Percentiles rank a stretch among this genome's conserved stretches.
Evolutionary conservation across 2,329 filamentous ascomycete species (phyloP).

Genomic region (Fusarium sp.): DNA sequence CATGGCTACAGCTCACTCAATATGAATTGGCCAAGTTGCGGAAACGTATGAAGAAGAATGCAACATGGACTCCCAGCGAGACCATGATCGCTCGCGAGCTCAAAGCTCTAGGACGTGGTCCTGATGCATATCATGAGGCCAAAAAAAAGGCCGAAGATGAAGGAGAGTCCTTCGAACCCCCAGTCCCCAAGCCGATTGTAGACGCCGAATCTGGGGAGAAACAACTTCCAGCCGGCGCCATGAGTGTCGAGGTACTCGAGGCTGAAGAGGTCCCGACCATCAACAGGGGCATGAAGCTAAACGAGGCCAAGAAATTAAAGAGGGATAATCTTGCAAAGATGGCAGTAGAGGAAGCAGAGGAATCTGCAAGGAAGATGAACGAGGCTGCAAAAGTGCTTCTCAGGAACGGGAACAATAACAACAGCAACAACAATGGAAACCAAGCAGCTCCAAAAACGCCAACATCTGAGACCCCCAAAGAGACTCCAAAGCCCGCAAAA

Average conservation of each 20-base stretch:
- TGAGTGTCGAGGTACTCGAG: conserved; percentile 65
- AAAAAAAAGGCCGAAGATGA: conserved; percentile 72
- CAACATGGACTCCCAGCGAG: conserved; percentile 83
- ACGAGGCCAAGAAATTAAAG: conserved; percentile 80
- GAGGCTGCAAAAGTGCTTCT: conserved; percentile 59
- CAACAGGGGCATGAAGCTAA: conserved; percentile 80
- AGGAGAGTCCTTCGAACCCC: conserved; percentile 67
- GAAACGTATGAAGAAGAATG: conserved; percentile 93
- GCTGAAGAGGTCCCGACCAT: conserved; percentile 71
- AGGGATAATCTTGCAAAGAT: conserved; percentile 69
- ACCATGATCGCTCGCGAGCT: conserved; percentile 87
- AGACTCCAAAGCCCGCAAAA: conserved; percentile 40
- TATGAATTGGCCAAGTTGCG: conserved; percentile 75
- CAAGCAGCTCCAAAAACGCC: conserved; percentile 41
- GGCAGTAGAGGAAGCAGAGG: conserved; percentile 70
- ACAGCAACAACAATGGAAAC: conserved; percentile 11
- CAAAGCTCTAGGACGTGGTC: conserved; percentile 73
- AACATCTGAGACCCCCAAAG: conserved; percentile 41
- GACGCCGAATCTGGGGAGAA: conserved; percentile 61
- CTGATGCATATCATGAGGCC: conserved; percentile 68
- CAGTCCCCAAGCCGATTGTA: conserved; percentile 49
- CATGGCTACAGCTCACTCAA: conserved; percentile 72
- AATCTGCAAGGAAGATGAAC: conserved; percentile 63
- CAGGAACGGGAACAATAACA: conserved; percentile 42
- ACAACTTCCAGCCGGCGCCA: conserved; percentile 67